Base-by-base conservation (phyloP, 1,139 yeast species). In the Zygoascus meyerae region DNA sequence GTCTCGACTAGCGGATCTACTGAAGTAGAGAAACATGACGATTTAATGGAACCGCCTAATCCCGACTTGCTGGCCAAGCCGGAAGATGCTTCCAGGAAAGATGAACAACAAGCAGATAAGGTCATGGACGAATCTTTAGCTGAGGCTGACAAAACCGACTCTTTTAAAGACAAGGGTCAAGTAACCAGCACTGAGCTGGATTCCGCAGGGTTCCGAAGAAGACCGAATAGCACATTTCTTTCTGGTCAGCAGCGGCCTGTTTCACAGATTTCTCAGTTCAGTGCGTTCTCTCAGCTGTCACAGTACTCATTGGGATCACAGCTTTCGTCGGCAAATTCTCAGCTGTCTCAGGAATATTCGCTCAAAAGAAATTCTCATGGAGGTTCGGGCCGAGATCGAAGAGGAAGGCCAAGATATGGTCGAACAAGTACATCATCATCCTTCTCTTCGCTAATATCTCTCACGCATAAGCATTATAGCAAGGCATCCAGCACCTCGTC, bases 231-330 rank as follows among this genome's bases (percentile, higher is more conserved):
- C 17, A 40, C 33, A 28, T 28, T 35, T 8, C 39, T 42, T 15
- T 42, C 44, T 15, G 14, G 41, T 8, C 40, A 32, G 15, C 41
- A 36, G n/a, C 67, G 92, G 45, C 89, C 90, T 1, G 71, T 79
- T 4, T 82, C 90, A 0, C 76, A 81, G 66, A 66, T 82, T 2
- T 82, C 90, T 0, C 86, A 80, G 55, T 69, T 75, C 32, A 78
- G 84, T 47, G 77, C 77, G 54, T 56, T 73, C 18, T 75, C 81
- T 50, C 77, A 74, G 44, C 58, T 75, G 35, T 79, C 85, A 44
- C 84, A 80, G 55, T 70, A 67, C 66, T 62, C 65, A 1, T 42
- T 51, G 16, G 48, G 51, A 3, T 59, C 64, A 5, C 60, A 58
- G 41, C 26, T 55, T 21, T 57, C 62, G 6, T 56, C 63, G 2